A percentile compares a stretch with the other conserved stretches of the same genome.
Evolutionary conservation across 2,329 filamentous ascomycete genomes (phyloP).

Genomic region (Colletotrichum tanaceti): DNA sequence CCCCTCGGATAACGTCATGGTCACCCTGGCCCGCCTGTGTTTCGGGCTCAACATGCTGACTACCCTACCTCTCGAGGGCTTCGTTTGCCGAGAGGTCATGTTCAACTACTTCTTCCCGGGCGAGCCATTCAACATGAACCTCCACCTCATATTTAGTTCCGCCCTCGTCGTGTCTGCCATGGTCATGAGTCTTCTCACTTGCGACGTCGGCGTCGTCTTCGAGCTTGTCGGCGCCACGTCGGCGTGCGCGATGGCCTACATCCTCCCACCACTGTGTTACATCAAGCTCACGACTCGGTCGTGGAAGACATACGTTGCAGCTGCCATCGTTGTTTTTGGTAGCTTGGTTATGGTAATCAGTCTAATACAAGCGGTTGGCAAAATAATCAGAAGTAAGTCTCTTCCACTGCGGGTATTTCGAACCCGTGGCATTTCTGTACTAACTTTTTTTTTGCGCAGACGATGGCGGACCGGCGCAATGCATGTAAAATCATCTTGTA

Average conservation of each 20-base stretch:
- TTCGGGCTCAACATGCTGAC: constrained; percentile 99
- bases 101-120: constrained; percentile 80
- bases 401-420: not conserved
- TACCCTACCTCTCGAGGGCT: constrained; percentile 93
- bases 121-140: constrained; percentile 81
- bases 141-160: constrained; percentile 89
- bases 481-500: constrained; percentile 25
- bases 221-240: constrained; percentile 96
- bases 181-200: constrained; percentile 83
- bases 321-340: constrained; percentile 82
- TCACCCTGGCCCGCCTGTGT: constrained; percentile 93
- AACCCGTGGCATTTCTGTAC: not conserved
- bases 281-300: constrained; percentile 87
- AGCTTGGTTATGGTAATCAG: constrained; percentile 83
- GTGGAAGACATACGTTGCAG: constrained; percentile 79
- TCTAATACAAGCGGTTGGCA: constrained; percentile 76
- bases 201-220: constrained; percentile 93
- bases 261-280: constrained; percentile 93
- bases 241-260: constrained; percentile 93
- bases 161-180: constrained; percentile 83
- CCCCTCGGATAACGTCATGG: constrained; percentile 87
- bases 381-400: constrained; percentile 68
- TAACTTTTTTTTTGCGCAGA: constrained; percentile 4
- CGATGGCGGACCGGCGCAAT: constrained; percentile 32
- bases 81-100: constrained; percentile 98